Base-by-base conservation (phyloP, 2,329 filamentous ascomycete genomes). In the Grosmannia serpens region DNA sequence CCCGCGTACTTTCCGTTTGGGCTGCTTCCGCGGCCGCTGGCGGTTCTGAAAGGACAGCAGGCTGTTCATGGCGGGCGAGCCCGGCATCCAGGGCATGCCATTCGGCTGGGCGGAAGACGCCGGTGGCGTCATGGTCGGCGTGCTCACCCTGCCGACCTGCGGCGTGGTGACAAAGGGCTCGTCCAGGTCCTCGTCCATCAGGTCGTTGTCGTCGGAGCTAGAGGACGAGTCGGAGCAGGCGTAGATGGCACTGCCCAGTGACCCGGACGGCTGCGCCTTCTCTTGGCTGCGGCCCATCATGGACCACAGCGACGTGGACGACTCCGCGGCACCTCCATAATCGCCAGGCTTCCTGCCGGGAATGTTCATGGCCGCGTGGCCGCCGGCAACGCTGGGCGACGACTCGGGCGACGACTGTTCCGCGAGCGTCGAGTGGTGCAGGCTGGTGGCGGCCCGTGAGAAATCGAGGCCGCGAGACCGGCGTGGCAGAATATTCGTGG, bases 401-500 rank as follows among this genome's bases (percentile, higher is more conserved):
- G 90, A 94, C 70, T 95, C 91, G 4, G 91, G 91, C 6, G 89
- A 94, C 1, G 89, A 88, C 69, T 87, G 83, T 65, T 96, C 89
- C 58, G 92, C 91, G 10, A 97, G 81, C 0, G 89, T 97, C 20
- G 92, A 96, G 71, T 97, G 94, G 73, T 97, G 94, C 26, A 99
- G 78, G 69, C 91, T 95, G 13, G 92, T 96, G 62, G 90, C 94
- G 13, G 91, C 91, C 64, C 92, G 83, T 47, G 92, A 92, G 71
- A 96, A 97, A 73, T 97, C 92, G 61, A 96, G 78, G 50, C 92
- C 92, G 58, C 92, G 84, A 33, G 91, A 96, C 61, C 91, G 86
- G 63, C 92, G 84, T 22, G 92, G 92, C 9, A 97, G 80, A 53
- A 95, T 88, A 57, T 91, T 95, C 29, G 88, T 87, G 2, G 91